phyloP scores from a whole-genome alignment of 2,329 filamentous ascomycete species.

The Colletotrichum sp. region DNA sequence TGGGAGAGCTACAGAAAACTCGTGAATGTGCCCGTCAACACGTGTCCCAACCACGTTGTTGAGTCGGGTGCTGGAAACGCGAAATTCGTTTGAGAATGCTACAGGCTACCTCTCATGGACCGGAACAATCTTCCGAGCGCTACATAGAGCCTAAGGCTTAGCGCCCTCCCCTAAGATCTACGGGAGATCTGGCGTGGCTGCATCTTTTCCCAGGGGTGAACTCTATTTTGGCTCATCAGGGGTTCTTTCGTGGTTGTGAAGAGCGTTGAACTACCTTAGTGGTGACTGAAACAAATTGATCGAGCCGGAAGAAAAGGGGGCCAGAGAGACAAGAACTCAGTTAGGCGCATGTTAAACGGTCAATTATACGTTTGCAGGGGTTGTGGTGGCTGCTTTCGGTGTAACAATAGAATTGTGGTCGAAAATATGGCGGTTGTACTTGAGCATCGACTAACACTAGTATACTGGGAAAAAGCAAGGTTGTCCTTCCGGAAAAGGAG shows the following conservation, averaged over 20 bases:
- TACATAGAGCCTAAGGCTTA: neutral
- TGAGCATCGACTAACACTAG: too few relatives aligned
- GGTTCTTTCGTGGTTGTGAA: neutral
- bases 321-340: neutral
- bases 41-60: neutral
- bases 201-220: neutral
- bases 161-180: neutral
- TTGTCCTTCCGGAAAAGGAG: neutral
- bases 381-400: neutral
- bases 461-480: neutral
- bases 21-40: neutral
- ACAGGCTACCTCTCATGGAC: neutral
- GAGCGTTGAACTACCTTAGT: neutral
- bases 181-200: neutral
- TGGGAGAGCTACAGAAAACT: too few relatives aligned
- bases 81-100: neutral
- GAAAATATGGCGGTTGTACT: too few relatives aligned
- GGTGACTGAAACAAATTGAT: neutral
- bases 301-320: neutral
- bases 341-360: neutral
- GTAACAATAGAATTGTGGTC: neutral
- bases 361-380: neutral
- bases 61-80: neutral
- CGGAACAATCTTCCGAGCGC: neutral
- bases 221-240: neutral